Evolutionary conservation across 805 yeast species (phyloP), one percentile per base, ranked within the genome.

Genomic region (Starmerella geochares): DNA sequence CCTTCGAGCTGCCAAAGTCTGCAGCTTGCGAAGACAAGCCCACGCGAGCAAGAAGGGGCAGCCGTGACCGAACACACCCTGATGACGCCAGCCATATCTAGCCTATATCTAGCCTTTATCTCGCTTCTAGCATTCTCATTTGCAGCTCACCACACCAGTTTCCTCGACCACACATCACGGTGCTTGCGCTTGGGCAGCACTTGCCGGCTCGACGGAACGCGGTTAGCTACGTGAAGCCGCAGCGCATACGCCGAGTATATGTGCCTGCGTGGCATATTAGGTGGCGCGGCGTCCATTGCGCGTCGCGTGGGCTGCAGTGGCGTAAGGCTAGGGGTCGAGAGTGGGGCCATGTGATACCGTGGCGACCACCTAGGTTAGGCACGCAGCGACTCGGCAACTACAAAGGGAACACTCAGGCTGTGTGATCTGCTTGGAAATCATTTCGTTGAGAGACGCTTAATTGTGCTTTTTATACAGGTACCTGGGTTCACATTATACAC

Each of bases 1-100:
- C 60, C n/a, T 56, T 56, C 36, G 55, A 54, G 19, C 33, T 33
- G 7, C 42, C 42, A 9, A 38, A 36, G 32, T n/a, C 32, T 7
- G 32, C 3, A 13, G 32, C 11, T n/a, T 25, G 14, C 32, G 3
- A 13, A 29, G 32, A 6, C 28, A 25, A 25, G 28, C 28, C 28
- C 28, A n/a, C n/a, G n/a, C n/a, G n/a, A n/a, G n/a, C n/a, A n/a
- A n/a, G n/a, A n/a, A n/a, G n/a, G n/a, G n/a, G n/a, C n/a, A n/a
- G n/a, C n/a, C n/a, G n/a, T n/a, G n/a, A n/a, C n/a, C n/a, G n/a
- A n/a, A n/a, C n/a, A n/a, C n/a, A n/a, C n/a, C n/a, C n/a, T n/a
- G n/a, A n/a, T n/a, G n/a, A n/a, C n/a, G n/a, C n/a, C n/a, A n/a
- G n/a, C n/a, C n/a, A n/a, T n/a, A n/a, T n/a, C n/a, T n/a, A n/a